Evolutionary conservation across 805 yeast genomes (phyloP), one percentile per base, ranked within the genome.

Genomic region (Suhomyces emberorum): DNA sequence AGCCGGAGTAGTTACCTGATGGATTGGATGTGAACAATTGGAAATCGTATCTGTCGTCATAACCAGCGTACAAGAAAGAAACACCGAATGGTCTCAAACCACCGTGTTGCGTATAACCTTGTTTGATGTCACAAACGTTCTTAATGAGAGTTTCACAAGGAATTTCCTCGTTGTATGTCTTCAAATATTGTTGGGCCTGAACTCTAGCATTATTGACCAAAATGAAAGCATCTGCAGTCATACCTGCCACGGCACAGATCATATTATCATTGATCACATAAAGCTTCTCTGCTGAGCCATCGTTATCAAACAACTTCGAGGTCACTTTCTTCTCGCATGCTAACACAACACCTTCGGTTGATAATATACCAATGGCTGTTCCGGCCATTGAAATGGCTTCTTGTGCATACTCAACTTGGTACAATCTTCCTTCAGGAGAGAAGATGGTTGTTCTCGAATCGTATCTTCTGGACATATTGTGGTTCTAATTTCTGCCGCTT

Each of bases 21-120:
- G 99, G 99, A 59, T 93, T 93, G 16, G 95, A 84, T 4, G 96
- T 89, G 66, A 82, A 93, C 48, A 93, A 71, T 63, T 93, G 98
- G 71, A 83, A 93, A 21, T 88, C 88, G 52, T 81, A 82, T 53
- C 87, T 69, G 36, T 88, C 91, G 59, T 93, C 98, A 55, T 81
- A 83, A 6, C 99, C 99, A 4, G 98, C 98, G 56, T 86, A 93
- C 42, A 93, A 77, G 63, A 93, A 89, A 35, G 95, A 84, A 27
- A 93, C 98, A 54, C 99, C 98, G 60, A 88, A 93, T 15, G 99
- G 99, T 63, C 99, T 83, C 54, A 93, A 75, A 24, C 98, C 98
- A 57, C 99, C 99, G 57, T 86, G 95, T 63, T 93, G 99, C 6
- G 99, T 93, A 63, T 93, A 93, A 8, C 98, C 96, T 61, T 93